Base-by-base conservation (phyloP, 1,284 basidiomycete genomes). In the Moesziomyces sp. region DNA sequence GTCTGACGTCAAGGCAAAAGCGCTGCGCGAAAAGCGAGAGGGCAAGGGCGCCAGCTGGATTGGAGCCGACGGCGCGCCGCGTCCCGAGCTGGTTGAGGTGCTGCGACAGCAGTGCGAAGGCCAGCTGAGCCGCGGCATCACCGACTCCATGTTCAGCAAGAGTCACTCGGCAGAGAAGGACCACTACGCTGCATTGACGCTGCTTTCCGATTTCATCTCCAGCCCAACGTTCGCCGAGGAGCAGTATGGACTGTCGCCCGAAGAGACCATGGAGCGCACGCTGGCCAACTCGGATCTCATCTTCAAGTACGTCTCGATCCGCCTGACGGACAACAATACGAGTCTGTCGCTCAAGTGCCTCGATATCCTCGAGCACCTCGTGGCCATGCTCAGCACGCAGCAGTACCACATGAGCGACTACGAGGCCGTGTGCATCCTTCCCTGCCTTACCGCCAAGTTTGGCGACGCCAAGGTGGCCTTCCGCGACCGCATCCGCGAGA, bases 151-250 rank as follows among this genome's bases (percentile, higher is more conserved):
- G 46, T 99, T 99, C 87, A 74, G 83, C 82, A 93, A 92, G 74
- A 96, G 97, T 81, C 96, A 99, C 84, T 93, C 92, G 74, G 93
- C 94, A 2, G 91, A 99, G 75, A 95, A 94, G 79, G 97, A 99
- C 83, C 91, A 92, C 79, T 88, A 97, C 62, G 87, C 88, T 24
- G 97, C 92, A 0, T 86, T 99, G 53, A 87, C 88, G 1, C 87
- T 87, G 52, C 96, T 46, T 87, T 90, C 68, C 91, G 95, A 30
- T 90, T 94, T 82, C 93, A 91, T 86, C 85, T 88, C 63, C 85
- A 86, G 63, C 77, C 81, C 67, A 87, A 88, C 38, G 85, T 87
- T 52, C 87, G 87, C 46, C 7, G 89, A 89, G 14, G 89, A 91
- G 46, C 89, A 91, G 50, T 89, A 87, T 55, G 89, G 87, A 1